Conservation (phyloP, 1,284 basidiomycete species). For the Sporisorium sorghi region DNA sequence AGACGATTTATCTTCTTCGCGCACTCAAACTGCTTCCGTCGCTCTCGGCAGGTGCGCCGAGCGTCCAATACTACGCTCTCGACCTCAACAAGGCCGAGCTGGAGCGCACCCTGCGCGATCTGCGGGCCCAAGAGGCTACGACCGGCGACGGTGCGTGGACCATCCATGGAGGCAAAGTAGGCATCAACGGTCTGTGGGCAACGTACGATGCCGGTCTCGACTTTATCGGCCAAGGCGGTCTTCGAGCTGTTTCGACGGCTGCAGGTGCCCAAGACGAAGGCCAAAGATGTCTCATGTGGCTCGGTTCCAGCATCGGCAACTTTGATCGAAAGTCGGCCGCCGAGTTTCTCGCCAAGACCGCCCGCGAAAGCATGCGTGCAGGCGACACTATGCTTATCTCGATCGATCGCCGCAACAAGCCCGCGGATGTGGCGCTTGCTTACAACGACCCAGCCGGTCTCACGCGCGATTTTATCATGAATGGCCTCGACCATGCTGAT, state of each 20-base stretch:
- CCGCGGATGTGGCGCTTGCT: constrained; percentile 78
- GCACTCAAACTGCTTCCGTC: constrained; percentile 74
- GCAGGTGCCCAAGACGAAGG: constrained; percentile 38
- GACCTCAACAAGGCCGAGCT: constrained; percentile 90
- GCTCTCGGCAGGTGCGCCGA: constrained; percentile 69
- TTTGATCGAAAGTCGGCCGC: constrained; percentile 79
- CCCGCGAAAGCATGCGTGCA: constrained; percentile 75
- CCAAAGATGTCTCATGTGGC: constrained; percentile 76
- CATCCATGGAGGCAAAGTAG: constrained; percentile 60
- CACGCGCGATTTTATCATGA: constrained; percentile 88
- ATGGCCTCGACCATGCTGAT: constrained; percentile 78
- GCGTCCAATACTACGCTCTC: constrained; percentile 89
- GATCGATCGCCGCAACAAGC: constrained; percentile 83
- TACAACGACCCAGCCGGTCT: constrained; percentile 73
- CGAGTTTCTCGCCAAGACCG: constrained; percentile 81
- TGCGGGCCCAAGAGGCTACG: constrained; percentile 69
- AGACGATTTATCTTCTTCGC: constrained; percentile 84
- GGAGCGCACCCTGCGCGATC: constrained; percentile 80
- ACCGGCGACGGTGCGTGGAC: constrained; percentile 73
- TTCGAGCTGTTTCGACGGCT: constrained; percentile 54
- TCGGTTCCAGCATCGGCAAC: constrained; percentile 95
- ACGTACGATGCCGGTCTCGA: constrained; percentile 84
- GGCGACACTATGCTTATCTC: constrained; percentile 77
- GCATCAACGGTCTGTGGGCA: constrained; percentile 79
- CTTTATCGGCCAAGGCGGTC: constrained; percentile 71